phyloP scores from a whole-genome alignment of 106 monocot species.

The Acanthochlamys bracteata region DNA sequence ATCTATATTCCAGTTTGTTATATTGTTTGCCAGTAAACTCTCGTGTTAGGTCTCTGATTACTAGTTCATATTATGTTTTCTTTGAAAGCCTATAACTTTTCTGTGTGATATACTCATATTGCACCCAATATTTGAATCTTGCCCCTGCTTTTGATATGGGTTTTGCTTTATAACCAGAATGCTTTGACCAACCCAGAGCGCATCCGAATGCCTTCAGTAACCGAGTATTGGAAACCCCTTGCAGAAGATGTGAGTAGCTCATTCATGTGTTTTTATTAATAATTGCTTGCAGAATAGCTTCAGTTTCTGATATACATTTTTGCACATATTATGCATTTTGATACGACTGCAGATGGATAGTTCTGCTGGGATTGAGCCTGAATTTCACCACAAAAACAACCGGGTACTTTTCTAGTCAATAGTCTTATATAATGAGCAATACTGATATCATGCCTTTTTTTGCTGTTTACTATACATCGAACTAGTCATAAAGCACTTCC shows the following conservation, averaged over 20 bases:
- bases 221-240: conserved; percentile 96
- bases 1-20: no score
- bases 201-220: conserved; percentile 63
- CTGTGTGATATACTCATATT: no score
- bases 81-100: background rate
- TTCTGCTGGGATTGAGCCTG: conserved; percentile 86
- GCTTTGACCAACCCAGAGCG: conserved; percentile 78
- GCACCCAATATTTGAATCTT: background rate
- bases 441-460: no score
- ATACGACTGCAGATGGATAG: conserved; percentile 77
- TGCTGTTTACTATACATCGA: no score
- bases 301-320: background rate
- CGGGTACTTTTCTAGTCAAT: conserved; percentile 36
- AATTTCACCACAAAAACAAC: conserved; percentile 96
- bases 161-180: conserved; percentile 47
- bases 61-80: no score
- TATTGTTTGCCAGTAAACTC: no score
- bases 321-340: background rate
- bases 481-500: no score
- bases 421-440: no score
- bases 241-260: conserved; percentile 77
- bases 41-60: no score
- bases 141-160: background rate
- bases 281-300: background rate
- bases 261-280: background rate